These are phyloP conservation scores for Penicillium sp. DNA, from an alignment of 2,329 filamentous ascomycete genomes.

Conservation along the genomic window DNA sequence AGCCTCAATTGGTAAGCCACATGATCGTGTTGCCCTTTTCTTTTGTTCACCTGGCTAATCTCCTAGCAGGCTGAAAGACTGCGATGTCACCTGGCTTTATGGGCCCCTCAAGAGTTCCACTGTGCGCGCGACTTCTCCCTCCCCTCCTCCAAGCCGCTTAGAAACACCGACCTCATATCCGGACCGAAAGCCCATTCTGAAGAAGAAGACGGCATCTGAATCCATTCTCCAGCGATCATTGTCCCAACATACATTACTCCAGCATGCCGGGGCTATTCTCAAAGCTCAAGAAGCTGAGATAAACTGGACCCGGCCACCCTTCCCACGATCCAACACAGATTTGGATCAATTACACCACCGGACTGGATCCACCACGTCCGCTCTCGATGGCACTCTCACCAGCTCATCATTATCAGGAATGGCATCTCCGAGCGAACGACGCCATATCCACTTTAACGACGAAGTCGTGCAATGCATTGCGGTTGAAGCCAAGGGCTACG, in stretches of 20 bases:
- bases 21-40: background rate
- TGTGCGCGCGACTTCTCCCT: constrained; percentile 34
- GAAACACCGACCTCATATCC: constrained; percentile 65
- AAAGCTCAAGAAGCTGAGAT: constrained; percentile 70
- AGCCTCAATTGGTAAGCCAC: constrained; percentile 79
- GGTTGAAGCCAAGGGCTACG: constrained; percentile 77
- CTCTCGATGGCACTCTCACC: constrained; percentile 57
- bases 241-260: constrained; percentile 81
- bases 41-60: constrained; percentile 10
- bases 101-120: constrained; percentile 77
- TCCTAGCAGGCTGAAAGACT: constrained; percentile 80
- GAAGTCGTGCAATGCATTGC: constrained; percentile 95
- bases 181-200: constrained; percentile 83
- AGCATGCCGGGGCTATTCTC: constrained; percentile 81
- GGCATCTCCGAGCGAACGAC: constrained; percentile 62
- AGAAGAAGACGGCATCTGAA: constrained; percentile 95
- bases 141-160: constrained; percentile 52
- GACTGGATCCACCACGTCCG: constrained; percentile 51
- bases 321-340: constrained; percentile 65
- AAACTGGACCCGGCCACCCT: constrained; percentile 50
- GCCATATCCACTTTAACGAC: constrained; percentile 94
- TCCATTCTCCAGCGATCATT: constrained; percentile 87
- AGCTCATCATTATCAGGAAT: constrained; percentile 68
- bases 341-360: constrained; percentile 61
- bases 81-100: constrained; percentile 96